Evolutionary conservation across 176 grass and related monocot genomes (phyloP), one percentile per base, ranked within the genome.

Genomic region (Saccharum spontaneum): DNA sequence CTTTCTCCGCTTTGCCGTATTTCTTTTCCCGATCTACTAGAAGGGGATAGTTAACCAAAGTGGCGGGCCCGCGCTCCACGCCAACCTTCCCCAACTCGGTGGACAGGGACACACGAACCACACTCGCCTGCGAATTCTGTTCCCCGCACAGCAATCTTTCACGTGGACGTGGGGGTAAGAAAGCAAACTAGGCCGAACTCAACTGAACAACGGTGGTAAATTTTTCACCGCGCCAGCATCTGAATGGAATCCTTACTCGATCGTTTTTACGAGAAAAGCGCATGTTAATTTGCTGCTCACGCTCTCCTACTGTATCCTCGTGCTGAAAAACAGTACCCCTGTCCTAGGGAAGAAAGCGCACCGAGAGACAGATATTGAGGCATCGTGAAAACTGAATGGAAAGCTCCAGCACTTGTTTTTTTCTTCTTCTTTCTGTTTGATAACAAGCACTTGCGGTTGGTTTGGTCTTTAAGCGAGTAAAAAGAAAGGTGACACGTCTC

Each of bases 21-120:
- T 78, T 16, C 13, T 62, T 62, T 81, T 22, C 24, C 49, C 62
- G 48, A 81, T 70, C 77, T 50, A 37, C 69, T 33, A 49, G 55
- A 79, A 79, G 86, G 14, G 48, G 40, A 79, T 59, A 66, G 81
- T 31, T 62, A 71, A 24, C 76, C 87, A 71, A 39, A 63, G 63
- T 18, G 69, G 28, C 8, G 43, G 67, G 79, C 57, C 61, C 66
- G 48, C 79, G 69, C 82, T 80, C 82, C 60, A 46, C 67, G 68
- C 75, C 54, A 72, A 36, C 64, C 60, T 28, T 57, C 46, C 13
- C 63, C 70, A 81, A 41, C 62, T 76, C 15, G 82, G 8, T 6
- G 61, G 61, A 63, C 24, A 28, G 61, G 59, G 77, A 85, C 71
- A 59, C 15, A 7, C 30, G 76, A 71, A 26, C 49, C 37, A 28